Evolutionary conservation across 148 eudicot species (phyloP).

Genomic region (Salicornia ramosissima): DNA sequence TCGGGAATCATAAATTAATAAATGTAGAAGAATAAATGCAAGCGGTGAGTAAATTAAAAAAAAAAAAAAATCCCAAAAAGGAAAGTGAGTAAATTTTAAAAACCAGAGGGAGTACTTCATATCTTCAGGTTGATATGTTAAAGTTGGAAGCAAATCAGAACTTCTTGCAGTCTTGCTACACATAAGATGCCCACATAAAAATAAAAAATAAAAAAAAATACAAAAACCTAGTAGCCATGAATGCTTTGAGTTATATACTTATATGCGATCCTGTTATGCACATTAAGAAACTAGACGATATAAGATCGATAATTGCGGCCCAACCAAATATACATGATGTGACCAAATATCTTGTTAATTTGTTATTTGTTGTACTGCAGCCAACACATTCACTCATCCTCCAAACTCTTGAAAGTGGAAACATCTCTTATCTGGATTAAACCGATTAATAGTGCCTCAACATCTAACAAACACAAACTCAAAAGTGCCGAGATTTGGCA

Average conservation of each 20-base stretch:
- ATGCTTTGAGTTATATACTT: neutral
- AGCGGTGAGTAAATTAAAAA: too few species aligned
- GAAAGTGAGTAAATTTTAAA: too few species aligned
- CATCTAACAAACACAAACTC: neutral
- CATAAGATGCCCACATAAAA: neutral
- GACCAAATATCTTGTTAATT: neutral
- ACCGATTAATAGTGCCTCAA: neutral
- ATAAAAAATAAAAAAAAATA: neutral
- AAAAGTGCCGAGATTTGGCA: neutral
- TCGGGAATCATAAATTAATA: too few species aligned
- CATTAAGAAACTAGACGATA: neutral
- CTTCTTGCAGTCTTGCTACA: neutral
- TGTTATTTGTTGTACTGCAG: too few species aligned
- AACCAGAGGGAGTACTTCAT: too few species aligned
- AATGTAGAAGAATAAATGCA: too few species aligned
- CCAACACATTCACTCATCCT: neutral
- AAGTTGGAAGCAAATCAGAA: neutral
- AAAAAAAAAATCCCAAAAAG: too few species aligned
- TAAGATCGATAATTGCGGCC: neutral
- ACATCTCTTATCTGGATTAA: constrained; percentile 1
- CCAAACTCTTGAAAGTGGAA: neutral
- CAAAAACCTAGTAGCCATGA: neutral
- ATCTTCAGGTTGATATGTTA: neutral
- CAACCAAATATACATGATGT: too few species aligned
- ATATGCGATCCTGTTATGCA: neutral